Percentiles rank a stretch among this genome's conserved stretches.
Evolutionary conservation across 768 basidiomycete genomes (phyloP).

Genomic region (Hygrophoropsis aurantiaca): DNA sequence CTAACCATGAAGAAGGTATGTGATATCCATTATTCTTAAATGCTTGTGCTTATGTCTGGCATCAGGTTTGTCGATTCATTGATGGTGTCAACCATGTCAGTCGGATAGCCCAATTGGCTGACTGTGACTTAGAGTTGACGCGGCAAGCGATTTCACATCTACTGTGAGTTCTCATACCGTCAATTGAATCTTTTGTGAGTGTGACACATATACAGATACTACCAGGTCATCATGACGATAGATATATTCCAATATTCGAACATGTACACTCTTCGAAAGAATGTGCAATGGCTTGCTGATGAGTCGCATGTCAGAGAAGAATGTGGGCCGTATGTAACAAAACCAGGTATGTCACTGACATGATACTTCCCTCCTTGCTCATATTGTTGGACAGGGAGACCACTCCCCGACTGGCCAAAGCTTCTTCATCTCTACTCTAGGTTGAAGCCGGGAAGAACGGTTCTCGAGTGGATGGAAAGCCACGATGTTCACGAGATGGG

Average conservation of each 20-base stretch:
- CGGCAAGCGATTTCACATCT: slow-evolving; percentile 90
- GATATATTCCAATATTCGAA: slow-evolving; percentile 99
- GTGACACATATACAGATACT: slow-evolving; percentile 59
- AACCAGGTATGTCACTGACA: slow-evolving; percentile 47
- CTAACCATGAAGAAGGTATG: slow-evolving; percentile 86
- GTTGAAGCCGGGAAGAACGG: slow-evolving; percentile 77
- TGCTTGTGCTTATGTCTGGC: slow-evolving; percentile 3
- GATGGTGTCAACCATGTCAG: slow-evolving; percentile 92
- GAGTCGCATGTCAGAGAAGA: slow-evolving; percentile 84
- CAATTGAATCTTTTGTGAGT: not conserved
- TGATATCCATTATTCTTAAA: not conserved
- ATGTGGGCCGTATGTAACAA: slow-evolving; percentile 90
- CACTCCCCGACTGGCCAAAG: slow-evolving; percentile 82
- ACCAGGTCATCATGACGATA: slow-evolving; percentile 94
- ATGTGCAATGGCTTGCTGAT: slow-evolving; percentile 83
- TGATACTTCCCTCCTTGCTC: not conserved
- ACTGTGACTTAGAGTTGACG: slow-evolving; percentile 81
- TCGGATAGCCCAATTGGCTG: slow-evolving; percentile 87
- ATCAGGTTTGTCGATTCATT: slow-evolving; percentile 76
- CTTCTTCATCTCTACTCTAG: slow-evolving; percentile 86
- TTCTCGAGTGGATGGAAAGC: slow-evolving; percentile 85
- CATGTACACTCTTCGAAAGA: slow-evolving; percentile 90
- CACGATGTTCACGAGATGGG: slow-evolving; percentile 69
- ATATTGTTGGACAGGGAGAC: slow-evolving; percentile 39
- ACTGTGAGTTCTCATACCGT: slow-evolving; percentile 51